Conservation (phyloP, 176 grass and related monocot genomes). For the Panicum miliaceum region DNA sequence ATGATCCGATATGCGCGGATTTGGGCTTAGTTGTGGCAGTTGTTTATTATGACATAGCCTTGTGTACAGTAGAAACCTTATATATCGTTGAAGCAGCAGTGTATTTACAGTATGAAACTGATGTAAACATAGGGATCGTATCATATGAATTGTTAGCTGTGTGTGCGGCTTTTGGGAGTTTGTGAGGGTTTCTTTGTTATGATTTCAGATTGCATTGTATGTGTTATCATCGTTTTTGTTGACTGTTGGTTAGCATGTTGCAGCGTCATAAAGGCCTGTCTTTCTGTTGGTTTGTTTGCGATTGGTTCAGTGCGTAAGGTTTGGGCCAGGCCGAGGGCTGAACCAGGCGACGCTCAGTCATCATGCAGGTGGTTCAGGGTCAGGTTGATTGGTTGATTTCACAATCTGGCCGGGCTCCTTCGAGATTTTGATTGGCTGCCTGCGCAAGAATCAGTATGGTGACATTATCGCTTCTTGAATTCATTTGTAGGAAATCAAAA, state of each 20-base stretch:
- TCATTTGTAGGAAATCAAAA: too few relatives aligned
- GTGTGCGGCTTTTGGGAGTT: background rate
- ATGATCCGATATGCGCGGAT: conserved; percentile 25
- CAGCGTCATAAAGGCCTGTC: background rate
- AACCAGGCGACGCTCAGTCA: too few relatives aligned
- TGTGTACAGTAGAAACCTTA: conserved; percentile 36
- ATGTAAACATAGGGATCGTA: conserved; percentile 11
- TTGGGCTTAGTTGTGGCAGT: conserved; percentile 17
- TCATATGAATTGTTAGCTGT: conserved; percentile 3
- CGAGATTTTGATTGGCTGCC: too few relatives aligned
- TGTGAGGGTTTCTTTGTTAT: background rate
- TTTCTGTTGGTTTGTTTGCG: background rate
- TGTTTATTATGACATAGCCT: conserved; percentile 9
- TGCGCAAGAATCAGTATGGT: too few relatives aligned
- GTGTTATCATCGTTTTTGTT: background rate
- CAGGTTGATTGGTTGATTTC: too few relatives aligned
- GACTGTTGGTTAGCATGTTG: background rate
- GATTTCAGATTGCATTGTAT: background rate
- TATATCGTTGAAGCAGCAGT: background rate
- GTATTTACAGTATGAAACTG: conserved; percentile 29
- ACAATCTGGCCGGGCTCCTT: too few relatives aligned
- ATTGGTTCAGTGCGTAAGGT: too few relatives aligned
- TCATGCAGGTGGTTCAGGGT: too few relatives aligned
- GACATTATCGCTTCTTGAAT: too few relatives aligned
- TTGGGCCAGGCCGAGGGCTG: too few relatives aligned